Base-by-base conservation (phyloP, 1,139 yeast species). In the Magnusiomyces tetraspermus region DNA sequence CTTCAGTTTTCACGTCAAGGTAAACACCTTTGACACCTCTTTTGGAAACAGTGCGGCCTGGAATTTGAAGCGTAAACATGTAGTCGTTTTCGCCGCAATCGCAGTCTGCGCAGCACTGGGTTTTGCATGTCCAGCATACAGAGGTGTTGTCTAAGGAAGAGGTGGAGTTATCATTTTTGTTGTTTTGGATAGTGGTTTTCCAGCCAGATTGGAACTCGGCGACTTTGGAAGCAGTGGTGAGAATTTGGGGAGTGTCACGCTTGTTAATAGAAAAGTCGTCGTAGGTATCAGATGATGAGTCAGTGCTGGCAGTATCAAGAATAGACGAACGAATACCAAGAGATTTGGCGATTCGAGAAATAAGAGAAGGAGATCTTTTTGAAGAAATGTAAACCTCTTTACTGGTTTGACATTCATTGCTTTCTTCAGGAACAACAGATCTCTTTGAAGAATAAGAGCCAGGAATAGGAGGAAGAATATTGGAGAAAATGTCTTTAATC, bases 401-500 rank as follows among this genome's bases (percentile, higher is more conserved):
- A 30, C 15, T 10, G 36, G 15, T 30, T 10, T 10, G 15, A 15
- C 10, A 30, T 30, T 10, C 10, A 30, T 30, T 30, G 36, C 13
- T 30, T 30, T 10, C 10, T 30, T 30, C 13, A 30, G 37, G 24
- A 21, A 21, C 17, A 17, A 31, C 28, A 28, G 38, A 22, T 31
- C 48, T 30, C 48, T 45, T 45, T 3, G 38, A 17, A n/a, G 48
- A 31, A 5, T 40, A 17, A 13, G 41, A 31, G 10, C 6, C 8
- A 5, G 28, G 13, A 31, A 33, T 22, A 2, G 23, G 40, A 6
- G 56, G 56, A 13, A 54, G 40, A 21, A 47, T 44, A 15, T 31
- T 23, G 5, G 23, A 19, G 46, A 54, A 54, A 23, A 54, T 37
- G 44, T 48, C 31, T 23, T 30, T n/a, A 23, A 54, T 54, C 2